Evolutionary conservation across 73 alveolate species (phyloP).

Genomic region (Symbiodinium pilosum): DNA sequence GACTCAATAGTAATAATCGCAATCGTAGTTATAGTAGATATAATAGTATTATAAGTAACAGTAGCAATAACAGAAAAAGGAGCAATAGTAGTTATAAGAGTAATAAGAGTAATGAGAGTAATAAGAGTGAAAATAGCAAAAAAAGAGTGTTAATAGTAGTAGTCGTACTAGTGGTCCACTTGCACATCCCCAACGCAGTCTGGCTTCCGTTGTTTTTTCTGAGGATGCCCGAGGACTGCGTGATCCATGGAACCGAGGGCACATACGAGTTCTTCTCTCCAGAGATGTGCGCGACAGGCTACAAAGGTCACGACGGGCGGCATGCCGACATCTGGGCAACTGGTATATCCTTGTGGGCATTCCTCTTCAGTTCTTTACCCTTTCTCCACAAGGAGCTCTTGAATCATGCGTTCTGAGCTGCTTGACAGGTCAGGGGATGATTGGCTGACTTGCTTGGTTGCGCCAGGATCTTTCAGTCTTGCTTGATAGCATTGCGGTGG

Average conservation of each 20-base stretch:
- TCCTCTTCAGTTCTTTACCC: conserved; percentile 37
- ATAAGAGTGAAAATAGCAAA: too few species aligned
- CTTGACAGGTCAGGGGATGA: too few species aligned
- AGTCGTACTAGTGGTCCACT: too few species aligned
- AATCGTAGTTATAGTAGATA: too few species aligned
- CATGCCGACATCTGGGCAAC: conserved; percentile 85
- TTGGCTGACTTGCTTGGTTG: background rate
- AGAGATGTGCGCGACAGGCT: conserved; percentile 69
- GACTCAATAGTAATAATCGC: too few species aligned
- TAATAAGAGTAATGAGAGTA: too few species aligned
- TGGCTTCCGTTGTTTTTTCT: too few species aligned
- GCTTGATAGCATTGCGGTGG: background rate
- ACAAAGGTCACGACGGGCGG: conserved; percentile 86
- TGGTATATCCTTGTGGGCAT: conserved; percentile 84
- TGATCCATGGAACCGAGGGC: conserved; percentile 84
- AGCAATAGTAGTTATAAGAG: too few species aligned
- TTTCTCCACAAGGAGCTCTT: conserved; percentile 18
- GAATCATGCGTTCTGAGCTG: background rate
- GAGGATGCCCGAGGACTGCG: conserved; percentile 77
- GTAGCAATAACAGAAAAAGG: too few species aligned
- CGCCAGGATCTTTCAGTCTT: background rate
- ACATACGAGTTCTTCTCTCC: conserved; percentile 90
- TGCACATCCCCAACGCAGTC: too few species aligned
- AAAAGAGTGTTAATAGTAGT: too few species aligned
- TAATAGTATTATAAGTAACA: too few species aligned